Percentiles rank a stretch among this genome's conserved stretches.
phyloP scores from a whole-genome alignment of 352 stramenopile species.

The Globisporangium emineosum region DNA sequence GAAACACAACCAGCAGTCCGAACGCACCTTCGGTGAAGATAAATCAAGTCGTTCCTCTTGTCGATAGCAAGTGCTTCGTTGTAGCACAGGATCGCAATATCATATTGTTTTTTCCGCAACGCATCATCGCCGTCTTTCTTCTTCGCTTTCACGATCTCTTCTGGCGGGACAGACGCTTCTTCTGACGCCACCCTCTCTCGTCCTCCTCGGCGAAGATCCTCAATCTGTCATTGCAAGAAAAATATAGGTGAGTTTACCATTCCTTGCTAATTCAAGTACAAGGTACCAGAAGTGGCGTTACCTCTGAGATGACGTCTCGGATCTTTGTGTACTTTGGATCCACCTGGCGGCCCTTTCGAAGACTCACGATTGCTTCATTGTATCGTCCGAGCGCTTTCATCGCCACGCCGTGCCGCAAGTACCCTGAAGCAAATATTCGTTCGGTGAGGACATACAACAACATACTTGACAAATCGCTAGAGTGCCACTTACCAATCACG shows the following conservation, averaged over 20 bases:
- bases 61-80: constrained; percentile 46
- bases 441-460: neutral
- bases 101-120: constrained; percentile 49
- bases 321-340: constrained; percentile 73
- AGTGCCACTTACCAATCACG: constrained; percentile 65
- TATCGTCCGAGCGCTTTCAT: constrained; percentile 84
- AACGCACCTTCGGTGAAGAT: constrained; percentile 41
- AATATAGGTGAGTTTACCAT: neutral
- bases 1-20: neutral
- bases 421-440: constrained; percentile 37
- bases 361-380: constrained; percentile 57
- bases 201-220: constrained; percentile 18
- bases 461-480: neutral
- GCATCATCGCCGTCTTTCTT: constrained; percentile 43
- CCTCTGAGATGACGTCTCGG: constrained; percentile 47
- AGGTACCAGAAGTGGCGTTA: constrained; percentile 6
- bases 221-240: constrained; percentile 8
- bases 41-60: constrained; percentile 50
- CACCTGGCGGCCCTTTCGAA: constrained; percentile 69
- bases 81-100: constrained; percentile 41
- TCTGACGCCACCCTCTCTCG: constrained; percentile 24
- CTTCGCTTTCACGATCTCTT: constrained; percentile 19
- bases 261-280: neutral
- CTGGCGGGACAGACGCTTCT: constrained; percentile 18
- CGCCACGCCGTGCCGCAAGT: constrained; percentile 91